A percentile compares a stretch with the other conserved stretches of the same genome.
Evolutionary conservation across 208 protist genomes (phyloP).

Genomic region (Trypanosoma caninum): DNA sequence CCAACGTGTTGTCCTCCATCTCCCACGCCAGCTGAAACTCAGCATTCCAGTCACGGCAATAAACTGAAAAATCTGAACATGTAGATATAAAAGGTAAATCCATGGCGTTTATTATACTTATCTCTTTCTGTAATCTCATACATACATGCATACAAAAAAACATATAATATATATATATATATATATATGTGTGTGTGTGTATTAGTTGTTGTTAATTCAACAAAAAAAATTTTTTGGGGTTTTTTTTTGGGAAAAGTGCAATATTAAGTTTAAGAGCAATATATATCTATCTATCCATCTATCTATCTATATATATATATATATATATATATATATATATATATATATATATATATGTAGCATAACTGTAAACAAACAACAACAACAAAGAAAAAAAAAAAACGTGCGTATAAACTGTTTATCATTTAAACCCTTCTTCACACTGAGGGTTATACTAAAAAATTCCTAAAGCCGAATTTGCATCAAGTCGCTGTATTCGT

Average conservation of each 20-base stretch:
- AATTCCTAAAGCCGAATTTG: constrained; percentile 54
- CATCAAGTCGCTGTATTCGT: constrained; percentile 81
- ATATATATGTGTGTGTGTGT: too few relatives aligned
- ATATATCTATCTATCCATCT: too few relatives aligned
- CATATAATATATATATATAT: constrained; percentile 10
- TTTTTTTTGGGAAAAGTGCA: too few relatives aligned
- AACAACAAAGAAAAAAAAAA: constrained; percentile 1
- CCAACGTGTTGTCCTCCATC: constrained; percentile 57
- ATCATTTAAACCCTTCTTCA: too few relatives aligned
- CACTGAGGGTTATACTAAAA: too few relatives aligned
- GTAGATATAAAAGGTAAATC: constrained; percentile 23
- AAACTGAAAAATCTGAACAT: constrained; percentile 61
- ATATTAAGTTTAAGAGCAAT: not conserved
- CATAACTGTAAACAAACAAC: constrained; percentile 12
- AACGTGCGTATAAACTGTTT: not conserved
- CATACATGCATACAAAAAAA: not conserved
- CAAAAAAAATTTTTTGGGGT: too few relatives aligned
- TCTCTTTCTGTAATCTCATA: not conserved
- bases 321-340: too few relatives aligned
- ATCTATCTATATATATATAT: too few relatives aligned
- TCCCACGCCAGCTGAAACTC: constrained; percentile 86
- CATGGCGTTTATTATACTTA: not conserved
- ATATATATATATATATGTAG: not conserved
- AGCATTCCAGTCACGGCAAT: constrained; percentile 67
- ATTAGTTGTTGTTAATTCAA: too few relatives aligned